These are phyloP conservation scores for Aspergillus japonicus DNA, from an alignment of 2,329 filamentous ascomycete genomes.

Conservation along the genomic window DNA sequence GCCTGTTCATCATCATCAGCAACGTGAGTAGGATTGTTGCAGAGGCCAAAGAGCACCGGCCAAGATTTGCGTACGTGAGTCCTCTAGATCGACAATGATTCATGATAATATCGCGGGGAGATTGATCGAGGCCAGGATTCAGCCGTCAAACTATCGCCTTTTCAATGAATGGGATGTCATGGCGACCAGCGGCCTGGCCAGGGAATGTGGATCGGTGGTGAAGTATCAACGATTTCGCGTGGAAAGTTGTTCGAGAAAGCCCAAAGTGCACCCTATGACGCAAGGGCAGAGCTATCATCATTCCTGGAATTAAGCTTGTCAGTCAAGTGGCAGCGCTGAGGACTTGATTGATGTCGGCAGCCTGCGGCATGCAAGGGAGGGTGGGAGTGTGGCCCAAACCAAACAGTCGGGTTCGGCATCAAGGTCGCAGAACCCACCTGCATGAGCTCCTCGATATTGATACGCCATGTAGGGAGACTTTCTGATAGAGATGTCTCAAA, in stretches of 20 bases:
- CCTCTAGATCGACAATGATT: background rate
- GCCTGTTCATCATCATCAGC: background rate
- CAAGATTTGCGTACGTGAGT: background rate
- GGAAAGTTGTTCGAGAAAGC: conserved; percentile 4
- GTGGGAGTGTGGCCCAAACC: conserved; percentile 4
- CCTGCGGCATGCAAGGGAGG: conserved; percentile 8
- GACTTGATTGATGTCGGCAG: conserved; percentile 2
- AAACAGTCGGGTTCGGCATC: conserved; percentile 7
- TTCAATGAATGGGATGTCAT: background rate
- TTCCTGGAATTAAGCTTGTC: conserved; percentile 8
- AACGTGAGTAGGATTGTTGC: background rate
- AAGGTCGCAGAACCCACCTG: background rate
- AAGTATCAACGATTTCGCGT: background rate
- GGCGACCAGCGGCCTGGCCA: background rate
- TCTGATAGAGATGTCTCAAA: background rate
- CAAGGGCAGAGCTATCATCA: conserved; percentile 4
- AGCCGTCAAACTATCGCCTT: background rate
- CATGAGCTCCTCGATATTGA: background rate
- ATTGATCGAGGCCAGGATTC: background rate
- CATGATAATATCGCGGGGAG: background rate
- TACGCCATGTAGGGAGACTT: background rate
- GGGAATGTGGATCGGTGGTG: background rate
- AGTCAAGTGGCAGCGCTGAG: background rate
- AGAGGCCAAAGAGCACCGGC: background rate
- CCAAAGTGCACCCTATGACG: conserved; percentile 2